Evolutionary conservation across 2,329 filamentous ascomycete genomes (phyloP).

Genomic region (Alternaria gansuensis): DNA sequence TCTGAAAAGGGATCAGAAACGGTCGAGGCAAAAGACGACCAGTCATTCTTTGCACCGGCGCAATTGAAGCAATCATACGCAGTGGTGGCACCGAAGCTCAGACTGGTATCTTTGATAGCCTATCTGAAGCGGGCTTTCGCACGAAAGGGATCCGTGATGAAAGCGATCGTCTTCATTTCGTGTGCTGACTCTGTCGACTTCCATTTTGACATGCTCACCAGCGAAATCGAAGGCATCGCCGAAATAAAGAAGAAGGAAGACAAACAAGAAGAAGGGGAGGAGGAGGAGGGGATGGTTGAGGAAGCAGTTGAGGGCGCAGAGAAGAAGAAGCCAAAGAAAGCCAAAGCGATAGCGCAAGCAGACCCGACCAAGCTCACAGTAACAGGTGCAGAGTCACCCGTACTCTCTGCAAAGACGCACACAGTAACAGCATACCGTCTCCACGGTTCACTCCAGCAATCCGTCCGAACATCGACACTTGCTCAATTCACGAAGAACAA

Average conservation of each 20-base stretch:
- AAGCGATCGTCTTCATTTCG: constrained; percentile 95
- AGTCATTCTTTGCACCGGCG: constrained; percentile 80
- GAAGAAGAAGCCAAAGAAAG: constrained; percentile 41
- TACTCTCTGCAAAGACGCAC: constrained; percentile 79
- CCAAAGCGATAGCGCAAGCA: constrained; percentile 53
- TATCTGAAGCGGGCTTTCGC: constrained; percentile 88
- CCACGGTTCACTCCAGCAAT: constrained; percentile 89
- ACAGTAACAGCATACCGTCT: constrained; percentile 83
- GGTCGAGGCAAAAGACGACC: constrained; percentile 56
- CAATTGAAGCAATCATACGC: constrained; percentile 94
- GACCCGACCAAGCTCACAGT: constrained; percentile 54
- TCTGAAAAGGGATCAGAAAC: constrained; percentile 61
- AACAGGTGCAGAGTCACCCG: constrained; percentile 74
- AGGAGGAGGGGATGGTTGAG: constrained; percentile 22
- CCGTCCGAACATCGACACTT: constrained; percentile 85
- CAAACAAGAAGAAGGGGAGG: constrained; percentile 34
- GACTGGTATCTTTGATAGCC: constrained; percentile 85
- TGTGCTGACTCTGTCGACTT: constrained; percentile 98
- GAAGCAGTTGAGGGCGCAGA: constrained; percentile 21
- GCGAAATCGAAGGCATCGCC: constrained; percentile 44
- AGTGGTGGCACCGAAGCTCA: constrained; percentile 86
- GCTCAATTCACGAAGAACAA: constrained; percentile 77
- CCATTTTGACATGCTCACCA: constrained; percentile 83
- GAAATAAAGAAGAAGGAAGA: constrained; percentile 32
- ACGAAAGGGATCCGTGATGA: constrained; percentile 90